phyloP scores from a whole-genome alignment of 1,284 basidiomycete genomes.

The Ganoderma lucidum region DNA sequence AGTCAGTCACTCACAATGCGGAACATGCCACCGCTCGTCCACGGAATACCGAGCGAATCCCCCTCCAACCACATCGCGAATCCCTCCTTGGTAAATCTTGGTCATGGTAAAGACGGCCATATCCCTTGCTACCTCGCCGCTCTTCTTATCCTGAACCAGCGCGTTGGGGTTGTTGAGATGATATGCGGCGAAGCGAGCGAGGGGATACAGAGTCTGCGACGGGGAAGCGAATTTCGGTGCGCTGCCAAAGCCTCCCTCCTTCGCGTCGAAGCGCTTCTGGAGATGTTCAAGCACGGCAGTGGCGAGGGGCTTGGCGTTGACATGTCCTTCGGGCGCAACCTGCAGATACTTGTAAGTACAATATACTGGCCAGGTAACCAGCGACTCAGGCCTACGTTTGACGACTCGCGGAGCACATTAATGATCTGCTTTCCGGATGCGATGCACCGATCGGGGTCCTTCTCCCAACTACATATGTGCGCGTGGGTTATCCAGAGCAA shows the following conservation, averaged over 20 bases:
- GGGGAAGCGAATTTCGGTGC: conserved; percentile 51
- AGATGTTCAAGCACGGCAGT: conserved; percentile 30
- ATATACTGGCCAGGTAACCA: not conserved
- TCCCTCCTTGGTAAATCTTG: conserved; percentile 50
- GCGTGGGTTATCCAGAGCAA: not conserved
- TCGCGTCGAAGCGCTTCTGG: conserved; percentile 39
- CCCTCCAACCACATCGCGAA: conserved; percentile 53
- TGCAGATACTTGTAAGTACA: conserved; percentile 9
- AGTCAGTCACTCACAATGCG: conserved; percentile 43
- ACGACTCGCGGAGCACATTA: conserved; percentile 30
- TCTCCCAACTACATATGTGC: conserved; percentile 34
- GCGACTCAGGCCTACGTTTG: conserved; percentile 17
- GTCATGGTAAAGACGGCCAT: conserved; percentile 39
- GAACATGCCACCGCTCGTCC: conserved; percentile 53
- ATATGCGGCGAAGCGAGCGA: conserved; percentile 36
- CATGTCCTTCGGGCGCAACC: conserved; percentile 27
- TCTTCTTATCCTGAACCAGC: conserved; percentile 15
- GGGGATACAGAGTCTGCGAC: conserved; percentile 36
- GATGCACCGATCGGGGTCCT: conserved; percentile 34
- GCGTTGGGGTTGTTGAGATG: conserved; percentile 18
- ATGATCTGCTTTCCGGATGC: conserved; percentile 35
- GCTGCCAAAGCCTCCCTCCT: conserved; percentile 47
- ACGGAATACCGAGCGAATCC: conserved; percentile 54
- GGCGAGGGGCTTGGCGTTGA: conserved; percentile 24
- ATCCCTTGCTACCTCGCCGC: conserved; percentile 34